Evolutionary conservation across 768 basidiomycete species (phyloP).

Genomic region (Gloeopeniophorella convolvens): DNA sequence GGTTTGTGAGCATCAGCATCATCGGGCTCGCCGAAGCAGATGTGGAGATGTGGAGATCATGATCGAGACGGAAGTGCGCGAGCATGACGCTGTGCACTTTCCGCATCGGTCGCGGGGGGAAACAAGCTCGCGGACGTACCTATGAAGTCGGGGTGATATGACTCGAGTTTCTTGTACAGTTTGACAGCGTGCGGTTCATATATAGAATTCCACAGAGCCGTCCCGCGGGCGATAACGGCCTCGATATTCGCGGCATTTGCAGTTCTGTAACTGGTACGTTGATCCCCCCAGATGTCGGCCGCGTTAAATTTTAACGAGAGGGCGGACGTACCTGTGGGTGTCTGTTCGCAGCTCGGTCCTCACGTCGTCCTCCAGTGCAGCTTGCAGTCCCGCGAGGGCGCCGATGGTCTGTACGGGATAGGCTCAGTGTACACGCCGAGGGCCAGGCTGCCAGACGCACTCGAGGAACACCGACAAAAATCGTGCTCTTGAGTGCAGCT

Average conservation of each 20-base stretch:
- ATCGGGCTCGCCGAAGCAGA: background rate
- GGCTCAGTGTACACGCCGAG: background rate
- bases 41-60: constrained; percentile 10
- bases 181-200: constrained; percentile 88
- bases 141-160: constrained; percentile 92
- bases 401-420: constrained; percentile 53
- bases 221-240: constrained; percentile 61
- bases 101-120: constrained; percentile 8
- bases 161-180: constrained; percentile 77
- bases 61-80: constrained; percentile 13
- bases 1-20: constrained; percentile 8
- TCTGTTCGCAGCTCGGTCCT: constrained; percentile 59
- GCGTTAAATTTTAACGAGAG: constrained; percentile 12
- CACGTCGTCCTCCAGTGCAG: constrained; percentile 77
- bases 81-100: constrained; percentile 1
- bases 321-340: constrained; percentile 36
- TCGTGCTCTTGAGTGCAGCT: constrained; percentile 81
- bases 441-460: constrained; percentile 32
- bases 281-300: constrained; percentile 3
- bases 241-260: constrained; percentile 51
- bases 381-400: constrained; percentile 68
- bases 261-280: constrained; percentile 1
- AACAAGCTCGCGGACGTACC: constrained; percentile 45
- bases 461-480: constrained; percentile 83
- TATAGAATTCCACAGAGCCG: constrained; percentile 75